These are phyloP conservation scores for Phanerochaete sordida DNA, from an alignment of 768 basidiomycete genomes.

Conservation along the genomic window DNA sequence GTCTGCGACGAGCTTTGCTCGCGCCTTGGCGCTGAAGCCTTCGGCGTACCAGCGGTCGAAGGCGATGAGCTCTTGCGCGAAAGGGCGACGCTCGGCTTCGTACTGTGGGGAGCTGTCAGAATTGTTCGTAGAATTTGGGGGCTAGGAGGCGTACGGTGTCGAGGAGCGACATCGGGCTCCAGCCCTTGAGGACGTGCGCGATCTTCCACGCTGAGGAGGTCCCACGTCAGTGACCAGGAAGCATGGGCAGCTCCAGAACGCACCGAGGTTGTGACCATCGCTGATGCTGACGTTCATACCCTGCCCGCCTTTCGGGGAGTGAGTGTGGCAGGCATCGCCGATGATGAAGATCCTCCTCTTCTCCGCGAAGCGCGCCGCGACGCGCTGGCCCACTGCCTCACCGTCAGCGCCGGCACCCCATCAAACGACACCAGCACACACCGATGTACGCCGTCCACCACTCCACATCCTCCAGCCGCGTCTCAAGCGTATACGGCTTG, in stretches of 20 bases:
- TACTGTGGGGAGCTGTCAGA: constrained; percentile 39
- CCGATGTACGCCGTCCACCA: constrained; percentile 77
- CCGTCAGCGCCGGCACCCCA: background rate
- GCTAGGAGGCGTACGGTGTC: constrained; percentile 39
- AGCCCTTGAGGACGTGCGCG: constrained; percentile 51
- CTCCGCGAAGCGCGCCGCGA: constrained; percentile 59
- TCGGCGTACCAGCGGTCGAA: constrained; percentile 65
- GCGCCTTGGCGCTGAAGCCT: constrained; percentile 36
- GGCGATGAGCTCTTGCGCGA: constrained; percentile 67
- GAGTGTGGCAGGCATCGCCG: constrained; percentile 62
- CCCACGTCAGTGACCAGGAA: too few relatives aligned
- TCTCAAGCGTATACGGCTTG: constrained; percentile 47
- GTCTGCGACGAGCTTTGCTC: constrained; percentile 30
- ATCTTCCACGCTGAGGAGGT: constrained; percentile 28
- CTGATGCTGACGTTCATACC: constrained; percentile 55
- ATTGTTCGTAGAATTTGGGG: too few relatives aligned
- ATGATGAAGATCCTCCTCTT: constrained; percentile 72
- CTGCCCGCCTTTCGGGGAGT: constrained; percentile 32
- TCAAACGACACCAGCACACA: constrained; percentile 16
- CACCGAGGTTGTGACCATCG: constrained; percentile 50
- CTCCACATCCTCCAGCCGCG: constrained; percentile 42
- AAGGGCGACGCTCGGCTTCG: constrained; percentile 62
- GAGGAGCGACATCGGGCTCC: constrained; percentile 45
- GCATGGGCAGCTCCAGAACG: too few relatives aligned
- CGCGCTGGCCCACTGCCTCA: constrained; percentile 60